phyloP scores from a whole-genome alignment of 805 yeast species.

The Starmerella davenportii region DNA sequence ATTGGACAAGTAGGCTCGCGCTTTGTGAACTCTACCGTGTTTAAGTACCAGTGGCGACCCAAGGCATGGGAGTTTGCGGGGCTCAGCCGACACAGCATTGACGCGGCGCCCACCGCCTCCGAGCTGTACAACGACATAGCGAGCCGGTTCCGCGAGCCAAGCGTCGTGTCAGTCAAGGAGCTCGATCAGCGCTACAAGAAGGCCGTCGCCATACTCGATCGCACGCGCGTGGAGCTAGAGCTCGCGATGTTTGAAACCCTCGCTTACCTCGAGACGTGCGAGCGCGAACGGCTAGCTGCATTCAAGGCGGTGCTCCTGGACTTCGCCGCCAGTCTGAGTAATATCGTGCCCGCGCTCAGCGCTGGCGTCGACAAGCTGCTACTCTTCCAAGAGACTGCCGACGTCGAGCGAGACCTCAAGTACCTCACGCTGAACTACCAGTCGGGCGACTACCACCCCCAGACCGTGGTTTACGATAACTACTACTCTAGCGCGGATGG shows the following conservation, averaged over 20 bases:
- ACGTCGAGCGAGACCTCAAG: constrained; percentile 50
- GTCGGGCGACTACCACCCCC: constrained; percentile 61
- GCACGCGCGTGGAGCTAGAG: constrained; percentile 53
- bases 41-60: constrained; percentile 67
- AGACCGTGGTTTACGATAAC: constrained; percentile 56
- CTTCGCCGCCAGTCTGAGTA: constrained; percentile 47
- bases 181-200: constrained; percentile 41
- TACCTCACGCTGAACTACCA: constrained; percentile 47
- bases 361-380: constrained; percentile 42
- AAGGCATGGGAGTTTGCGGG: constrained; percentile 42
- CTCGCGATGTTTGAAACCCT: constrained; percentile 52
- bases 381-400: constrained; percentile 50
- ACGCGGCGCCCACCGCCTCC: constrained; percentile 1
- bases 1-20: constrained; percentile 42
- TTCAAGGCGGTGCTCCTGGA: constrained; percentile 59
- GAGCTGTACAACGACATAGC: constrained; percentile 9
- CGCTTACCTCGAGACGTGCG: constrained; percentile 66
- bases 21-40: constrained; percentile 59
- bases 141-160: constrained; percentile 7
- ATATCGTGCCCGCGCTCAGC: constrained; percentile 40
- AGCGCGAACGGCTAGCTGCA: constrained; percentile 56
- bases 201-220: constrained; percentile 42
- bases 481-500: constrained; percentile 50
- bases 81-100: constrained; percentile 10
- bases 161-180: constrained; percentile 28